Conservation (phyloP, 345 rosid genomes). For the Combretum micranthum region DNA sequence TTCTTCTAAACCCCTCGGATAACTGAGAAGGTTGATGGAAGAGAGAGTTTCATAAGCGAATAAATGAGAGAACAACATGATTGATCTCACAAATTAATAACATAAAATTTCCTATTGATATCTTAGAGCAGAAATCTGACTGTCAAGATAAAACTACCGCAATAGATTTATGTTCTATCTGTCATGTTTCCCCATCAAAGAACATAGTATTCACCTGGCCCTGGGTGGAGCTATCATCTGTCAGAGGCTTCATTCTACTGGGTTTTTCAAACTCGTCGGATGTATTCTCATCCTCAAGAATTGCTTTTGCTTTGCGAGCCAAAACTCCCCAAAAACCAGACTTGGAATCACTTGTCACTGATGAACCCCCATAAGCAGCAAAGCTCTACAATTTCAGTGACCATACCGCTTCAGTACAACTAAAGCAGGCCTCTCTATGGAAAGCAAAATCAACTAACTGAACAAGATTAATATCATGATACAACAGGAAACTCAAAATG, state of each 20-base stretch:
- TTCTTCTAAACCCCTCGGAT: conserved; percentile 39
- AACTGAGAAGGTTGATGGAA: conserved; percentile 24
- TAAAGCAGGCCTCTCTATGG: too few relatives aligned
- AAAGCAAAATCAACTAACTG: too few relatives aligned
- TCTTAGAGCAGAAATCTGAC: too few relatives aligned
- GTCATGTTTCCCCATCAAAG: too few relatives aligned
- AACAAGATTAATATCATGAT: too few relatives aligned
- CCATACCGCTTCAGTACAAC: conserved; percentile 1
- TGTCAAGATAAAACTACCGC: too few relatives aligned
- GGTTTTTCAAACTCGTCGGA: conserved; percentile 20
- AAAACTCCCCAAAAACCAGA: conserved; percentile 77
- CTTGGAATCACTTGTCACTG: conserved; percentile 28
- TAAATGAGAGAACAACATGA: conserved; percentile 1
- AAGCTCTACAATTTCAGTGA: conserved; percentile 34
- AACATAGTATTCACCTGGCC: conserved; percentile 47
- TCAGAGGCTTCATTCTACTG: conserved; percentile 27
- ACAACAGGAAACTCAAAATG: too few relatives aligned
- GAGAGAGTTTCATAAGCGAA: conserved; percentile 6
- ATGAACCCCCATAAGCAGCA: conserved; percentile 53
- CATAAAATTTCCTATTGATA: too few relatives aligned
- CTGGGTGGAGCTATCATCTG: conserved; percentile 28
- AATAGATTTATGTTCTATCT: too few relatives aligned
- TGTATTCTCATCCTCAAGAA: conserved; percentile 63
- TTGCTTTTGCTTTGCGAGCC: conserved; percentile 82
- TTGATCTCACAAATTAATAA: neutral